Base-by-base conservation (phyloP, 208 protist genomes). In the Leishmania aethiopica region DNA sequence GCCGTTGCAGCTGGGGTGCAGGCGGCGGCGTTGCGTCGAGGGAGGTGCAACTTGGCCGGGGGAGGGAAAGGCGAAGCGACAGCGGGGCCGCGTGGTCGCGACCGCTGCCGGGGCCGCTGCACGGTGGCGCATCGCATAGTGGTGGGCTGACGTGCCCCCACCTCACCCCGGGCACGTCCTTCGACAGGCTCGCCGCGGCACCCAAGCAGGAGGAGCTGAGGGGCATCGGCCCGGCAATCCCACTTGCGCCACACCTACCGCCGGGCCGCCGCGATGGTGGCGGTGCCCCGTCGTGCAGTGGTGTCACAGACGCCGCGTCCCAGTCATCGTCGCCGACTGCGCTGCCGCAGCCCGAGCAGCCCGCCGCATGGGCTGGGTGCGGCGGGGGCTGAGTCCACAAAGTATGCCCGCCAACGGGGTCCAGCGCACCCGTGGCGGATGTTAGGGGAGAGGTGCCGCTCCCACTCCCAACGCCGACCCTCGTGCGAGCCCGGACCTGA, bases 401-500 rank as follows among this genome's bases (percentile, higher is more conserved):
- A 47, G 25, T 25, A 49, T 25, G 69, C 40, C 45, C 25, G 22
- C 40, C 69, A 47, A 25, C 22, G 25, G 25, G 1, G 8, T 17
- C 7, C 6, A 47, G 69, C 32, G 69, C 7, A n/a, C 1, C 6
- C 8, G 42, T 42, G 8, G 69, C 32, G 8, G 13, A 13, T 28
- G 47, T 25, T 51, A 62, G 15, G 49, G 51, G 49, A 35, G 49
- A 42, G 73, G 47, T 40, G 3, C 49, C 28, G 17, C 49, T 13
- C 45, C 2, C 73, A 45, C 22, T 40, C 47, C 71, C 28, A 19
- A 62, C 72, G 2, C 32, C 53, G 28, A 64, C 66, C 42, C 76
- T 59, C n/a, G 49, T 59, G 45, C 77, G 70, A 40, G 69, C 77
- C 37, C 49, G 62, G 10, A 40, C 77, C 25, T 70, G 77, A 13